Percentiles rank a stretch among this genome's conserved stretches.
phyloP scores from a whole-genome alignment of 2,329 filamentous ascomycete genomes.

The Apiospora sp. region DNA sequence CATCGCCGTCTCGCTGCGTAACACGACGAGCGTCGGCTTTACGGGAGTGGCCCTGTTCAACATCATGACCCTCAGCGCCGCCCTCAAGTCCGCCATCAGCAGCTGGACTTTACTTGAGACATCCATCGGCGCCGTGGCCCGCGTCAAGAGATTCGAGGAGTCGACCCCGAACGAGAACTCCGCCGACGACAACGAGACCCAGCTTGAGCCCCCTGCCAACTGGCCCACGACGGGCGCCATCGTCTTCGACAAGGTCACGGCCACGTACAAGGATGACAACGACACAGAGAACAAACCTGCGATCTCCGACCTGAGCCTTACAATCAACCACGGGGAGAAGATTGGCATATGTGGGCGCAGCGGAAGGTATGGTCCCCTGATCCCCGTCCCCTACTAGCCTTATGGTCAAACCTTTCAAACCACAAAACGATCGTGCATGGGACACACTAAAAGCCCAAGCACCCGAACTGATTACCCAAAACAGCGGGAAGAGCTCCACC shows the following conservation, averaged over 20 bases:
- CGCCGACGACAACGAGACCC: neutral
- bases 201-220: neutral
- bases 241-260: constrained; percentile 20
- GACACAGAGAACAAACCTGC: neutral
- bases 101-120: constrained; percentile 26
- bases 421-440: neutral
- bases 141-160: constrained; percentile 24
- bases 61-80: constrained; percentile 24
- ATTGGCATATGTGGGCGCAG: constrained; percentile 45
- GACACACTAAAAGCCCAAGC: no score
- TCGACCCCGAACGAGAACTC: constrained; percentile 18
- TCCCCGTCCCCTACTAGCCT: neutral
- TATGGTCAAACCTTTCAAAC: neutral
- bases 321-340: constrained; percentile 40
- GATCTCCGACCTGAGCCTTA: constrained; percentile 13
- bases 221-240: constrained; percentile 23
- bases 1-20: constrained; percentile 31
- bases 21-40: constrained; percentile 30
- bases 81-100: constrained; percentile 17
- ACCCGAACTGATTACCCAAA: neutral
- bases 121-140: constrained; percentile 26
- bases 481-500: constrained; percentile 19
- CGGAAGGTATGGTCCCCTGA: constrained; percentile 34
- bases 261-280: constrained; percentile 14
- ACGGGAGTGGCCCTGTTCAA: constrained; percentile 31